Base-by-base conservation (phyloP, 1,284 basidiomycete genomes). In the Xerocomus amazonicus region DNA sequence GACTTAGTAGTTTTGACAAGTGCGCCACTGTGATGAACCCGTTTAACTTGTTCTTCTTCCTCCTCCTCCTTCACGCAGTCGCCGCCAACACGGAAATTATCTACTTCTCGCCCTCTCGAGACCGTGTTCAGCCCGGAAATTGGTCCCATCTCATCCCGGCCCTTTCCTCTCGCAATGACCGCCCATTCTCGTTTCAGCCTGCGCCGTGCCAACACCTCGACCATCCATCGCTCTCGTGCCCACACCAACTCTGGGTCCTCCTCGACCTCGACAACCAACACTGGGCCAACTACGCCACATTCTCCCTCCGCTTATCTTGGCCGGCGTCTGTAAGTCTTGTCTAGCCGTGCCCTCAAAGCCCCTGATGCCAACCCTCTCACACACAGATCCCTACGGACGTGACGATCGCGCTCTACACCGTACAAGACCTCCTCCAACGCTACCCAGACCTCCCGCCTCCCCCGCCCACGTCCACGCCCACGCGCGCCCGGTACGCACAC, bases 51-150 rank as follows among this genome's bases (percentile, higher is more conserved):
- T 47, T 61, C 31, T 47, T 61, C 27, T 35, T 59, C 28, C 43
- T 69, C 45, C 47, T 66, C 41, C 54, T 57, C 55, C 66, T 56
- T 56, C 61, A 68, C 52, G 37, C 48, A 32, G 68, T 56, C 29
- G 54, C 67, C 43, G 81, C 74, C 17, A 85, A 87, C 65, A 87
- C 84, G 29, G 83, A 87, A 66, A 84, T 86, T 50, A 64, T 79
- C 59, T 82, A 81, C 62, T 83, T 86, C 59, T 65, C 63, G 26
- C 70, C 72, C 28, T 59, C 61, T 17, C 56, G 65, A 26, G 53
- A 57, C 19, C 19, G 31, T 46, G 52, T 26, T 45, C 60, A 27
- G 52, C 56, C 62, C 57, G 59, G 65, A 58, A 57, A 66, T 54
- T 77, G 77, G 78, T 78, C 35, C 28, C 31, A 49, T 39, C 32